Conservation (phyloP, 306 rosid genomes). For the Sphenostylis stenocarpa region DNA sequence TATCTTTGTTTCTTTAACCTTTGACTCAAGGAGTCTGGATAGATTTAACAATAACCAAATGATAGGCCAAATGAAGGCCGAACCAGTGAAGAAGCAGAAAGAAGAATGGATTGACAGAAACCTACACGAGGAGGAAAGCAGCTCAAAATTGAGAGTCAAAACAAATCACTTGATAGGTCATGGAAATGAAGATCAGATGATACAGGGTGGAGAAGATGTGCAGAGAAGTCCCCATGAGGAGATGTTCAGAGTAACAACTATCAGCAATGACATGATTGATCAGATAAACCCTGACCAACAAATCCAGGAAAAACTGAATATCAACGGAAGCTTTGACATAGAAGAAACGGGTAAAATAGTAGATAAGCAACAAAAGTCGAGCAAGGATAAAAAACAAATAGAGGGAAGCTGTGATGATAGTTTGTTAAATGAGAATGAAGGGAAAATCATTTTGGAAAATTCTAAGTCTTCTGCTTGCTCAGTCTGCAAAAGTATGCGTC, state of each 20-base stretch:
- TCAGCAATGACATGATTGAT: constrained; percentile 8
- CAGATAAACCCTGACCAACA: background rate
- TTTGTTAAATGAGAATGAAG: constrained; percentile 1
- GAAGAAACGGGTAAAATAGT: constrained; percentile 6
- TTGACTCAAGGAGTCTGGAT: background rate
- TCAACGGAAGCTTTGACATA: constrained; percentile 6
- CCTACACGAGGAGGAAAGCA: background rate
- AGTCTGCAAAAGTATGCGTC: constrained; percentile 51
- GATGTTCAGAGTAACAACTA: background rate
- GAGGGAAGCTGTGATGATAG: constrained; percentile 27
- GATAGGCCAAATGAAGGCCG: constrained; percentile 31
- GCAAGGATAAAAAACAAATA: constrained; percentile 20
- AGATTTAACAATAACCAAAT: constrained; percentile 22
- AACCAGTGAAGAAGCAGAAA: background rate
- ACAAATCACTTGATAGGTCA: background rate
- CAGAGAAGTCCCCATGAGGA: background rate
- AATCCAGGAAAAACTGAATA: constrained; percentile 11
- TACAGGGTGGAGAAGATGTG: constrained; percentile 9
- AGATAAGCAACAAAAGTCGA: background rate
- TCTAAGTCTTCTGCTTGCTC: constrained; percentile 46
- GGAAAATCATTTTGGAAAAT: constrained; percentile 20
- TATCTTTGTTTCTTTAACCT: background rate
- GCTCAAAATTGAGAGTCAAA: background rate
- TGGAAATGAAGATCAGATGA: background rate
- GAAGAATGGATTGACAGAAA: constrained; percentile 3